Base-by-base conservation (phyloP, 176 grass and related monocot species). In the Otatea glauca region DNA sequence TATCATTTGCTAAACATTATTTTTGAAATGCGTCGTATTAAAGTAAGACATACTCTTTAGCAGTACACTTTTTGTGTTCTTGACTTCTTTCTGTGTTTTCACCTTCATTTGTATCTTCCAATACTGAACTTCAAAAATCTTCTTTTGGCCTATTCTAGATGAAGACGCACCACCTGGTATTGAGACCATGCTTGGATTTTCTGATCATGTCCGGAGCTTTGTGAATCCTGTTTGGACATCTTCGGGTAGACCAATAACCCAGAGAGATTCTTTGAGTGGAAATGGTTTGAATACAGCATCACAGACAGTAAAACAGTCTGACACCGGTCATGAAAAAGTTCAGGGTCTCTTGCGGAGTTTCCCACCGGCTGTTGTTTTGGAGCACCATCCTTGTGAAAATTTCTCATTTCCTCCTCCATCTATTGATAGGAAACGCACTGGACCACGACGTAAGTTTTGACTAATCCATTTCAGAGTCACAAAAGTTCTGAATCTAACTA, bases 381-480 rank as follows among this genome's bases (percentile, higher is more conserved):
- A 83, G 60, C 86, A 83, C 37, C 93, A 99, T 92, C 92, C 97
- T 84, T 99, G 97, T 89, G 92, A 90, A 87, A 96, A 87, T 83
- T 96, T 99, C 78, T 90, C 93, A 80, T 92, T 88, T 87, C 77
- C 90, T 77, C 86, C 97, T 89, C 97, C 92, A 81, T 91, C 97
- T 78, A 70, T 51, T 59, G 87, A 95, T 84, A 90, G 84, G 74
- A 99, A 94, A 82, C 97, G 88, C 78, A 99, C 86, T 88, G 97
- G 97, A 66, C 93, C 97, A 82, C 91, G 97, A 11, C 91, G 97
- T 99, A 91, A 94, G 97, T 91, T 81, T 60, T 88, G 17, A 66
- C 23, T 75, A 51, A 62, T 83, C 58, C 56, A 88, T 11, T 58
- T 81, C 17, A 82, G 32, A 68, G 64, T 67, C 60, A 51, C 21